These are phyloP conservation scores for Pichia sp. DNA, from an alignment of 1,139 yeast genomes.

Conservation along the genomic window DNA sequence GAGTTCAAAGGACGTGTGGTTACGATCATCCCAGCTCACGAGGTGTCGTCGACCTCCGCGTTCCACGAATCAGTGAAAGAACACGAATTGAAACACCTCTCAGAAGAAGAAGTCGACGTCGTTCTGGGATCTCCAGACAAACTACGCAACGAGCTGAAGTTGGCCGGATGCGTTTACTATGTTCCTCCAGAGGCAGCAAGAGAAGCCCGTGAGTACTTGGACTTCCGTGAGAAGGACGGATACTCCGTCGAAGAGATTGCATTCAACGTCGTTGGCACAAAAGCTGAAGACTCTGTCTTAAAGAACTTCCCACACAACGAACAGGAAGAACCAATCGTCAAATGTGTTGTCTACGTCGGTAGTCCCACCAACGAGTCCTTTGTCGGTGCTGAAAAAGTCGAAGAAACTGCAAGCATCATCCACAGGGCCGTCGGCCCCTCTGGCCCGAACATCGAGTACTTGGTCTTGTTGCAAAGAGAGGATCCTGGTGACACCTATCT, in stretches of 20 bases:
- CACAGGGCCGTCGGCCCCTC: constrained; percentile 66
- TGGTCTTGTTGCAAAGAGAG: constrained; percentile 46
- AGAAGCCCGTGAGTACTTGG: constrained; percentile 66
- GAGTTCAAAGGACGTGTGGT: constrained; percentile 85
- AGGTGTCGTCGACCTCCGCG: constrained; percentile 42
- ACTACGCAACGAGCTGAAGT: constrained; percentile 40
- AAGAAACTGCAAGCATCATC: constrained; percentile 61
- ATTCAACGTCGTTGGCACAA: neutral
- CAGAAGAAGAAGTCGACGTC: neutral
- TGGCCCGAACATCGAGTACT: constrained; percentile 75
- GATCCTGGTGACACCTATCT: constrained; percentile 13
- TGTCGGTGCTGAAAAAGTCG: constrained; percentile 71
- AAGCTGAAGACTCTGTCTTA: constrained; percentile 1
- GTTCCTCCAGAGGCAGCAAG: constrained; percentile 65
- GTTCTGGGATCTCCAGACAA: neutral
- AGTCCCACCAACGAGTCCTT: constrained; percentile 78
- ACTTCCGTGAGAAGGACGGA: constrained; percentile 86
- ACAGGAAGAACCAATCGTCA: constrained; percentile 41
- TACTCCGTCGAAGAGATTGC: constrained; percentile 66
- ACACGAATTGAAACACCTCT: constrained; percentile 37
- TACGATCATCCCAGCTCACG: constrained; percentile 62
- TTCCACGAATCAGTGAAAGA: constrained; percentile 47
- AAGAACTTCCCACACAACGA: constrained; percentile 34
- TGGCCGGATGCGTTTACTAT: constrained; percentile 84
- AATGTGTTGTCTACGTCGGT: constrained; percentile 80